Evolutionary conservation across 306 rosid genomes (phyloP).

Genomic region (Cicer yamashitae): DNA sequence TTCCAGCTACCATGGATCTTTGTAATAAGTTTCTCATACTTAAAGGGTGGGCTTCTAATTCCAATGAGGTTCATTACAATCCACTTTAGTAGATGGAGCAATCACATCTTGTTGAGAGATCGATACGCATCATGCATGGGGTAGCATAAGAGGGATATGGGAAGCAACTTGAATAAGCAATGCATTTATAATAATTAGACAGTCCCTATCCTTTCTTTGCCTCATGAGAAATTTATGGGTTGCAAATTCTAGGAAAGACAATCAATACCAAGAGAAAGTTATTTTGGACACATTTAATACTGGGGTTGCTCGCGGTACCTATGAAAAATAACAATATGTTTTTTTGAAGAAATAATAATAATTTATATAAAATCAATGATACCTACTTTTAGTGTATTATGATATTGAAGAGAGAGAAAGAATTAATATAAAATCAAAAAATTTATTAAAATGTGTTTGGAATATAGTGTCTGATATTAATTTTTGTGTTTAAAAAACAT

Average conservation of each 20-base stretch:
- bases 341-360: too few relatives aligned
- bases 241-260: slow-evolving; percentile 35
- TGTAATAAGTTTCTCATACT: slow-evolving; percentile 33
- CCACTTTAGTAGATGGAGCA: slow-evolving; percentile 45
- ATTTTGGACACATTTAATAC: slow-evolving; percentile 30
- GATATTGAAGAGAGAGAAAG: too few relatives aligned
- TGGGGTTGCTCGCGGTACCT: slow-evolving; percentile 26
- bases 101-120: slow-evolving; percentile 38
- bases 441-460: too few relatives aligned
- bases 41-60: slow-evolving; percentile 58
- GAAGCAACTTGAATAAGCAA: slow-evolving; percentile 40
- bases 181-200: slow-evolving; percentile 46
- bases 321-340: not conserved
- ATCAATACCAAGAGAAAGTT: slow-evolving; percentile 23
- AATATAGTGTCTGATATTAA: too few relatives aligned
- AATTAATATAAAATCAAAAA: too few relatives aligned
- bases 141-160: slow-evolving; percentile 40
- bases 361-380: too few relatives aligned
- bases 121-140: slow-evolving; percentile 14
- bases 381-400: too few relatives aligned
- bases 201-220: slow-evolving; percentile 36
- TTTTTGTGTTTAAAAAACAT: too few relatives aligned
- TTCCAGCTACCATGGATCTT: slow-evolving; percentile 1
- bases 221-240: slow-evolving; percentile 43
- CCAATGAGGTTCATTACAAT: slow-evolving; percentile 47